Evolutionary conservation across 805 yeast genomes (phyloP), one percentile per base, ranked within the genome.

Genomic region (Vanderwaltozyma verrucispora): DNA sequence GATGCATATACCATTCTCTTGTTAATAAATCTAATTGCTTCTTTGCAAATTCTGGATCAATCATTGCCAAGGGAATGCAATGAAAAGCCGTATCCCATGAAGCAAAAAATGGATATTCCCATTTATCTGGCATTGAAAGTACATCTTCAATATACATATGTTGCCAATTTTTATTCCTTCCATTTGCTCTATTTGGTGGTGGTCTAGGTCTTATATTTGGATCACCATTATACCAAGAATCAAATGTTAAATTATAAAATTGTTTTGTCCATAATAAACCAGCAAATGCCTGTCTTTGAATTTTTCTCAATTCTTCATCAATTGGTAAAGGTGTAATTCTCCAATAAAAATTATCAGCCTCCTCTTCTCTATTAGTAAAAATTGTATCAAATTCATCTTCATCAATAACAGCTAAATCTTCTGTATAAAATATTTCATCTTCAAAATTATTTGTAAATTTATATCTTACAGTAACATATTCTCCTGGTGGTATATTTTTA

Each of bases 21-120:
- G 94, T 80, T 56, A 87, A 65, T 40, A 87, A 65, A 56, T 81
- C 94, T 48, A 87, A 70, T 63, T 87, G 96, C 49, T 75, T 79
- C 59, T 87, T 87, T 26, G 96, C 94, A 64, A 84, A 87, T 38
- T 74, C 85, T 2, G 95, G 95, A 59, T 87, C 96, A 53, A 87
- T 76, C 87, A 87, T 83, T 5, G 95, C 89, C 44, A 87, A 64
- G 11, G 96, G 95, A 48, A 87, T 74, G 50, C 95, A 83, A 62
- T 87, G 96, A 75, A 87, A 87, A 0, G 95, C 94, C 4, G 94
- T 80, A 60, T 87, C 96, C 96, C 96, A 87, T 3, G 95, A 89
- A 13, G 96, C 95, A 59, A 87, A 87, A 58, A 87, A 87, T 11
- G 95, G 95, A 60, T 87, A 87, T 61, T 87, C 96, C 85, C 95